These are phyloP conservation scores for Dioszegia aurantiaca DNA, from an alignment of 768 basidiomycete species.

Conservation along the genomic window DNA sequence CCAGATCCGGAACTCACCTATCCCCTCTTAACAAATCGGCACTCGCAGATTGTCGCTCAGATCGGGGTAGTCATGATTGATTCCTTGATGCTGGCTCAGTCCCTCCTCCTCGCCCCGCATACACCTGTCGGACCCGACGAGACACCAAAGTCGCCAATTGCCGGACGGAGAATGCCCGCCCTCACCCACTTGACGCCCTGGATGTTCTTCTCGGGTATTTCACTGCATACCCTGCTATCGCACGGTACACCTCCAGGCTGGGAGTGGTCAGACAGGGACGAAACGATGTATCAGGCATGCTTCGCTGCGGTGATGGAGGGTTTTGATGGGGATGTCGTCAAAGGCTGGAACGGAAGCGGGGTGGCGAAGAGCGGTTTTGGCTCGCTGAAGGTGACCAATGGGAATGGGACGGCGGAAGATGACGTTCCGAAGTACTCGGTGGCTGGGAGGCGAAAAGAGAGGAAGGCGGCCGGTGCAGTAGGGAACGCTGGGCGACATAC, in stretches of 20 bases:
- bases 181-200: constrained; percentile 37
- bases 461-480: not conserved
- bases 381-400: not conserved
- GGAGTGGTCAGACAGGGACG: constrained; percentile 32
- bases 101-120: constrained; percentile 37
- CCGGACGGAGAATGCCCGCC: constrained; percentile 10
- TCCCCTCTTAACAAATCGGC: constrained; percentile 39
- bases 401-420: not conserved
- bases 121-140: not conserved
- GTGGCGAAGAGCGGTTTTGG: not conserved
- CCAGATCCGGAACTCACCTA: constrained; percentile 1
- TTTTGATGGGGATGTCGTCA: constrained; percentile 16
- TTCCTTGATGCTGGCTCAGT: constrained; percentile 37
- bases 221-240: constrained; percentile 26
- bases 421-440: not conserved
- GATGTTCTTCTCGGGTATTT: constrained; percentile 32
- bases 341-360: constrained; percentile 7
- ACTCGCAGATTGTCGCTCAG: constrained; percentile 39
- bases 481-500: not conserved
- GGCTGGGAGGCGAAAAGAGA: not conserved
- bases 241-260: constrained; percentile 11
- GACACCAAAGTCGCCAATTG: not conserved
- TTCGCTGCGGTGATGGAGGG: constrained; percentile 30
- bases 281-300: constrained; percentile 15
- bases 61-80: constrained; percentile 32